Evolutionary conservation across 1,284 basidiomycete species (phyloP).

Genomic region (Cutaneotrichosporon mucoides): DNA sequence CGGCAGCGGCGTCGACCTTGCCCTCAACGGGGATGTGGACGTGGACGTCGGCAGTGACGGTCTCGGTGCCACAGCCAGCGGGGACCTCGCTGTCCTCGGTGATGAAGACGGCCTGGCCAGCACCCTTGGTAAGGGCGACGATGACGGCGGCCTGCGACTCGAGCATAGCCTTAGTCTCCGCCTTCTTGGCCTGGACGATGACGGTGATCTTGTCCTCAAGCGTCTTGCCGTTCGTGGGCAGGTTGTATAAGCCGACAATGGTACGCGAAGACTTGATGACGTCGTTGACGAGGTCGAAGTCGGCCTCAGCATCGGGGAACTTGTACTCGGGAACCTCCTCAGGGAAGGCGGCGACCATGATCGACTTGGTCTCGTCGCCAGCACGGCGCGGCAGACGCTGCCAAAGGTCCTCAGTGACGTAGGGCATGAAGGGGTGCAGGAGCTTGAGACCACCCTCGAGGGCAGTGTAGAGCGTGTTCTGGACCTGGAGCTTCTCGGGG

Average conservation of each 20-base stretch:
- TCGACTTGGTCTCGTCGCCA: constrained; percentile 74
- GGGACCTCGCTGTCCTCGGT: constrained; percentile 61
- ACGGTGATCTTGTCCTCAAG: constrained; percentile 56
- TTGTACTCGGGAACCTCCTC: constrained; percentile 56
- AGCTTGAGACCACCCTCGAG: constrained; percentile 85
- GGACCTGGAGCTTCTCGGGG: constrained; percentile 70
- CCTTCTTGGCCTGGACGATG: constrained; percentile 68
- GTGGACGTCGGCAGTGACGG: constrained; percentile 69
- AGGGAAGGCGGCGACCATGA: constrained; percentile 86
- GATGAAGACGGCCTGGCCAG: constrained; percentile 66
- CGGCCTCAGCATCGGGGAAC: constrained; percentile 69
- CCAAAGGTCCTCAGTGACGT: constrained; percentile 98
- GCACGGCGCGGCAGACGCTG: constrained; percentile 84
- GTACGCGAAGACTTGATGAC: constrained; percentile 77
- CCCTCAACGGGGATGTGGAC: constrained; percentile 84
- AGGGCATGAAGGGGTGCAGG: constrained; percentile 98
- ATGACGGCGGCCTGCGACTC: constrained; percentile 71
- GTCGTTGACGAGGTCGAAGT: constrained; percentile 83
- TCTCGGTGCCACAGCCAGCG: constrained; percentile 77
- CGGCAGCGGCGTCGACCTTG: constrained; percentile 73
- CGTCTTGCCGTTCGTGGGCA: constrained; percentile 68
- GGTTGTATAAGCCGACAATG: constrained; percentile 82
- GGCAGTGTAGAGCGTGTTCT: constrained; percentile 94
- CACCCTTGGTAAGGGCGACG: constrained; percentile 80
- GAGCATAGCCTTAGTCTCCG: constrained; percentile 64